A percentile compares a stretch with the other conserved stretches of the same genome.
phyloP scores from a whole-genome alignment of 202 grass and related monocot genomes.

The Eragrostis tef region DNA sequence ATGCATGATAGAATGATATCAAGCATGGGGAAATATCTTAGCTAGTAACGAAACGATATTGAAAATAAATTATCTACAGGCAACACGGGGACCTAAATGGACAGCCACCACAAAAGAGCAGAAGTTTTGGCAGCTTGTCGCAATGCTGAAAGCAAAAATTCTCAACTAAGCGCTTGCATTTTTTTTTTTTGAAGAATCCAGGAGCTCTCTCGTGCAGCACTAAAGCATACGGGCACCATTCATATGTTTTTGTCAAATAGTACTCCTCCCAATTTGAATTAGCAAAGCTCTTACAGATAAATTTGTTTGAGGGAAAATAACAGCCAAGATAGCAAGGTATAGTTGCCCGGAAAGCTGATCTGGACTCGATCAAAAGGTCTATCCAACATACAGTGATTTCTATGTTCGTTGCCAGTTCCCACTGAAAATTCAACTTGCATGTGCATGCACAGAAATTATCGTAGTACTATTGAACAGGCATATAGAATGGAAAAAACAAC shows the following conservation, averaged over 20 bases:
- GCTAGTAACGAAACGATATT: neutral
- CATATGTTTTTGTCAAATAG: neutral
- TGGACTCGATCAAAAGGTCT: neutral
- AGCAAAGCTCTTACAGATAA: too few relatives aligned
- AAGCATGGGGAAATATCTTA: slow-evolving; percentile 21
- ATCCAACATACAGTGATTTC: too few relatives aligned
- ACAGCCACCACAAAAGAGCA: neutral
- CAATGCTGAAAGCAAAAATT: neutral
- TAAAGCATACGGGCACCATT: neutral
- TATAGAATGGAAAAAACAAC: neutral
- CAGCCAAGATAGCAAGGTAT: too few relatives aligned
- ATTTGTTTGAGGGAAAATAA: too few relatives aligned
- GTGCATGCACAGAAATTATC: neutral
- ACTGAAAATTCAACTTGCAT: neutral
- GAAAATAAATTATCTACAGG: neutral
- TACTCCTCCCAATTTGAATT: too few relatives aligned
- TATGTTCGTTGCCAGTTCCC: neutral
- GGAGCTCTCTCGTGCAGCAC: neutral
- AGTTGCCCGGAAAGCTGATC: neutral
- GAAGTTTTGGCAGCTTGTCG: neutral
- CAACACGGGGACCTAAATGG: neutral
- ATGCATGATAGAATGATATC: neutral
- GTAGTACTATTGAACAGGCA: neutral
- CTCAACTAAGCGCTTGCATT: neutral
- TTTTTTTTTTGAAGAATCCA: neutral